Percentiles rank a stretch among this genome's conserved stretches.
Conservation (phyloP, 371 early-diverging fungal genomes). For the Syncephalastrum racemosum region DNA sequence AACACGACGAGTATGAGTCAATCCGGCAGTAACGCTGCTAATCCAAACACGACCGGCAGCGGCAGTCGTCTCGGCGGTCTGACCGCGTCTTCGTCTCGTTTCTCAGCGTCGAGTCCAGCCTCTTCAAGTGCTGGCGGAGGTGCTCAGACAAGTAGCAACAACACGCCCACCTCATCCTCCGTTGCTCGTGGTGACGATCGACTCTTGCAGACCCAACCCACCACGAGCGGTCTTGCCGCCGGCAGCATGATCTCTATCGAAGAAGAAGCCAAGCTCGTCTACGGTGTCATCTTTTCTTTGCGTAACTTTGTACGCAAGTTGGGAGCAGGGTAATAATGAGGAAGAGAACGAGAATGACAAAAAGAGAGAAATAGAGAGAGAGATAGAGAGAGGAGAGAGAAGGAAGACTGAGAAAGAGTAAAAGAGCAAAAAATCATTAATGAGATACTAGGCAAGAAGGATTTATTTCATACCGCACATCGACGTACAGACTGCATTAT, state of each 20-base stretch:
- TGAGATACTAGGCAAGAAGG: conserved; percentile 56
- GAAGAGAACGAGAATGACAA: neutral
- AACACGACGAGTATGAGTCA: conserved; percentile 30
- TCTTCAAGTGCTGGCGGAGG: conserved; percentile 18
- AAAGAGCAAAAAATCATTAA: neutral
- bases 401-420: no score
- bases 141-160: conserved; percentile 26
- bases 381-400: neutral
- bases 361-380: neutral
- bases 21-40: conserved; percentile 8
- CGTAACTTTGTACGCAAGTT: conserved; percentile 87
- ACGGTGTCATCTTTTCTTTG: conserved; percentile 87
- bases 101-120: conserved; percentile 39
- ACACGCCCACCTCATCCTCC: conserved; percentile 23
- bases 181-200: conserved; percentile 26
- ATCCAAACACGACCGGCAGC: conserved; percentile 8
- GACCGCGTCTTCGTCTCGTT: conserved; percentile 35
- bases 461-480: conserved; percentile 80
- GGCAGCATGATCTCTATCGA: conserved; percentile 69
- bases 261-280: conserved; percentile 92
- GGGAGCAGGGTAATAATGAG: conserved; percentile 40
- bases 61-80: conserved; percentile 29
- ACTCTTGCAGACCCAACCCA: conserved; percentile 15
- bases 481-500: conserved; percentile 86
- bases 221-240: conserved; percentile 39